Base-by-base conservation (phyloP, 2,329 filamentous ascomycete genomes). In the Botrytis paeoniae region DNA sequence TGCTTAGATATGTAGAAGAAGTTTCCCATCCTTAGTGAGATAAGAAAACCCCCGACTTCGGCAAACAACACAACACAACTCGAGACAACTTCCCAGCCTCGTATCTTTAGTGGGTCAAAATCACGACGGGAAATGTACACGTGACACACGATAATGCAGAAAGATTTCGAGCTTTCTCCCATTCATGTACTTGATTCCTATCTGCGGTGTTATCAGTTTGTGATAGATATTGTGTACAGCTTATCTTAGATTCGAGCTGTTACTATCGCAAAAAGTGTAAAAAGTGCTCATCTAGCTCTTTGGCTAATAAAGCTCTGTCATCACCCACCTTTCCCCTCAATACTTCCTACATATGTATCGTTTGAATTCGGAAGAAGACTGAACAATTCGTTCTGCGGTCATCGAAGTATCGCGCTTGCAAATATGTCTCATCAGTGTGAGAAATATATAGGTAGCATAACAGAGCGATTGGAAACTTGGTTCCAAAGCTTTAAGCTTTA, bases 1-100 rank as follows among this genome's bases (percentile, higher is more conserved):
- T 45, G 25, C 29, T 20, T 45, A 35, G 41, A 61, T 35, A 59
- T 29, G 51, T 29, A 8, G 51, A 60, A 32, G 59, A 62, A 29
- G 25, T 9, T 14, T n/a, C 18, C 63, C 22, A 39, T 66, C 43
- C 14, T 7, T 66, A 4, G 16, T 22, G 32, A 22, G 63, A 66
- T 66, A 66, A 51, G 63, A 66, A 66, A 51, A 37, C 20, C 63
- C 14, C 43, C 45, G 63, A 54, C 32, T n/a, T 51, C 63, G 43
- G 32, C 63, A 35, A 66, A 32, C 32, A 35, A 51, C 20, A 22
- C 48, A 51, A 25, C 22, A 51, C 48, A 5, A 51, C 48, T 48
- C 18, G 43, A 45, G 43, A 45, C 43, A 45, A 2, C 9, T 51
- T n/a, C 48, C 48, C 48, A 54, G 51, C 45, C 63, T 43, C 43